These are phyloP conservation scores for Aristolochia californica DNA, from an alignment of 164 flowering plant species.

Conservation along the genomic window DNA sequence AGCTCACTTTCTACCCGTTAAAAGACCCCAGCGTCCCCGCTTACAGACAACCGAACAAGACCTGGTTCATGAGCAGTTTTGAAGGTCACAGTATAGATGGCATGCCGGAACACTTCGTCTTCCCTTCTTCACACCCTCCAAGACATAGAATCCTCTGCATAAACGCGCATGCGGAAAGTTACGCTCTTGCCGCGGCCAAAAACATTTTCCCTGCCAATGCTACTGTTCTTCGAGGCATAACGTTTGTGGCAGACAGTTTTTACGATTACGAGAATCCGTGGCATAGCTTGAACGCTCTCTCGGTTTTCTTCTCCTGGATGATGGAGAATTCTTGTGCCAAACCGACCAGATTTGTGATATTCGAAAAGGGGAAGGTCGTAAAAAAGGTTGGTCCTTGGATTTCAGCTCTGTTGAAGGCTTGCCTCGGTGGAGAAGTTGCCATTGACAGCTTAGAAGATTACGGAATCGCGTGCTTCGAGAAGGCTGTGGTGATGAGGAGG, in stretches of 20 bases:
- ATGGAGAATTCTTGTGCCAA: conserved; percentile 2
- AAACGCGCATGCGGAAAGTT: neutral
- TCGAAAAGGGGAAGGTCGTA: conserved; percentile 6
- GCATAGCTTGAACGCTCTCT: conserved; percentile 10
- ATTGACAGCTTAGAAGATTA: conserved; percentile 2
- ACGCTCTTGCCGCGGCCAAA: conserved; percentile 1
- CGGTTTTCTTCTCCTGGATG: conserved; percentile 9
- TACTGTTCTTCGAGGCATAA: conserved; percentile 3
- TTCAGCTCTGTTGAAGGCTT: conserved; percentile 3
- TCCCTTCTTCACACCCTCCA: conserved; percentile 6
- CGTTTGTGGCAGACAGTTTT: conserved; percentile 8
- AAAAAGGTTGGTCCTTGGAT: conserved; percentile 4
- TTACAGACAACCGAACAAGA: conserved; percentile 9
- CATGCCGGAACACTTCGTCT: conserved; percentile 9
- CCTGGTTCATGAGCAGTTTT: conserved; percentile 15
- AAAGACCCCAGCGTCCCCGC: conserved; percentile 7
- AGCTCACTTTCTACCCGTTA: conserved; percentile 7
- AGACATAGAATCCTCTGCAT: conserved; percentile 2
- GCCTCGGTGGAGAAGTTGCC: conserved; percentile 4
- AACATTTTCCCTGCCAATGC: neutral
- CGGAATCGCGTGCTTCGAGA: conserved; percentile 10
- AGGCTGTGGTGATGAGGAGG: conserved; percentile 11
- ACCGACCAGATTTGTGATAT: conserved; percentile 7
- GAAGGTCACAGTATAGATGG: conserved; percentile 2
- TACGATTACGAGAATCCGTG: conserved; percentile 11